Base-by-base conservation (phyloP, 176 grass and related monocot species). In the Alopecurus myosuroides region DNA sequence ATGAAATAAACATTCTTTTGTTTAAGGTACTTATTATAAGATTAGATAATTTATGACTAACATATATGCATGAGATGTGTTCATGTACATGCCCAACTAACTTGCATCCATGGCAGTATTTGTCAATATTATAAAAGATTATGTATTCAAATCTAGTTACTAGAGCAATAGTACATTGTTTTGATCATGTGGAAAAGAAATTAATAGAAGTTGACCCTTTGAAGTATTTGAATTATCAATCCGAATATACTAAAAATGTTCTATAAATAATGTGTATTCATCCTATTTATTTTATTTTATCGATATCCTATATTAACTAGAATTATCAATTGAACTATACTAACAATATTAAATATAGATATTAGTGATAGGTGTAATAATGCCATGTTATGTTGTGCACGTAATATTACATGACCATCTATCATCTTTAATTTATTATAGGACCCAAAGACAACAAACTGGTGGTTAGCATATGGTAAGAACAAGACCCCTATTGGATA, bases 11-110 rank as follows among this genome's bases (percentile, higher is more conserved):
- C 13, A 0, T 86, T 80, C 19, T 42, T n/a, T 9, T 86, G 2
- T 86, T 62, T 57, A 80, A 81, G 85, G 85, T 86, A 86, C 5
- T 79, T 11, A 15, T 52, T 67, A 22, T 20, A 20, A 60, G n/a
- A 3, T 60, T 60, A 60, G 13, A 12, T 60, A 53, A 13, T 23
- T 11, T 58, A 58, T 26, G 55, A 58, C 23, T 26, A 26, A 58
- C 26, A 25, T 58, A 58, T 11, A 12, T 13, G 11, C 23, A 60
- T 60, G 56, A 4, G 28, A 60, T 28, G 11, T 52, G 50, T 44
- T 28, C 56, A 60, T 60, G 3, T 60, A 60, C n/a, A 28, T 51
- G 17, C 5, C 17, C 49, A 19, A 28, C 23, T 60, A 60, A 60
- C 5, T 51, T 51, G 49, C 17, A 51, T 60, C 10, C 11, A 60